Evolutionary conservation across 2,329 filamentous ascomycete genomes (phyloP).

Genomic region (Harringtonia lauricola): DNA sequence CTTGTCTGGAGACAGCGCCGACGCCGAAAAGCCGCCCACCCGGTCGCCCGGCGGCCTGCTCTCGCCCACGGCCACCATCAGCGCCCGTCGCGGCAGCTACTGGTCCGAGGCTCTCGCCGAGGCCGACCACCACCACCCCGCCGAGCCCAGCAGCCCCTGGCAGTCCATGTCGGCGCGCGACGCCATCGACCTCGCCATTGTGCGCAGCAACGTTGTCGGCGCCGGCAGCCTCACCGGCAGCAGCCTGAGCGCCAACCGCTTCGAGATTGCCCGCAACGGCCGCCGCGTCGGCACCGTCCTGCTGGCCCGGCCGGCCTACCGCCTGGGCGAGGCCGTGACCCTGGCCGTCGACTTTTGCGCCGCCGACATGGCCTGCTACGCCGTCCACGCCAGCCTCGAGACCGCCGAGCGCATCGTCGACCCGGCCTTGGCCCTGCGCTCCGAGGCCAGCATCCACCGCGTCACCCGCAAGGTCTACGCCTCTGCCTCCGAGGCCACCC

Average conservation of each 20-base stretch:
- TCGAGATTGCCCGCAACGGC: conserved; percentile 90
- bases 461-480: conserved; percentile 77
- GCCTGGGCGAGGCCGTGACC: conserved; percentile 77
- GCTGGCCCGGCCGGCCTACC: conserved; percentile 77
- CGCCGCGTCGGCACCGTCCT: conserved; percentile 83
- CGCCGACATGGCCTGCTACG: conserved; percentile 73
- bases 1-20: conserved; percentile 29
- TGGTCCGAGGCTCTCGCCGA: conserved; percentile 8
- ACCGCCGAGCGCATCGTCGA: conserved; percentile 80
- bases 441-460: conserved; percentile 73
- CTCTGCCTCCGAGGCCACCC: conserved; percentile 66
- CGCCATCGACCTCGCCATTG: conserved; percentile 81
- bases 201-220: conserved; percentile 60
- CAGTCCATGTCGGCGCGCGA: conserved; percentile 61
- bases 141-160: conserved; percentile 23
- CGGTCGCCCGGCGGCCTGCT: conserved; percentile 39
- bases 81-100: conserved; percentile 42
- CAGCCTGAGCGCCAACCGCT: conserved; percentile 71
- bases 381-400: conserved; percentile 74
- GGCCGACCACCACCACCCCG: not conserved
- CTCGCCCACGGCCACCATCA: conserved; percentile 53
- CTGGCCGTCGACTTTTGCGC: conserved; percentile 75
- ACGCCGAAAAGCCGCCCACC: conserved; percentile 23
- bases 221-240: not conserved
- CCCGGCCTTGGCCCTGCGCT: conserved; percentile 68